A percentile compares a stretch with the other conserved stretches of the same genome.
phyloP scores from a whole-genome alignment of 1,139 yeast species.

The Debaryomyces udenii region DNA sequence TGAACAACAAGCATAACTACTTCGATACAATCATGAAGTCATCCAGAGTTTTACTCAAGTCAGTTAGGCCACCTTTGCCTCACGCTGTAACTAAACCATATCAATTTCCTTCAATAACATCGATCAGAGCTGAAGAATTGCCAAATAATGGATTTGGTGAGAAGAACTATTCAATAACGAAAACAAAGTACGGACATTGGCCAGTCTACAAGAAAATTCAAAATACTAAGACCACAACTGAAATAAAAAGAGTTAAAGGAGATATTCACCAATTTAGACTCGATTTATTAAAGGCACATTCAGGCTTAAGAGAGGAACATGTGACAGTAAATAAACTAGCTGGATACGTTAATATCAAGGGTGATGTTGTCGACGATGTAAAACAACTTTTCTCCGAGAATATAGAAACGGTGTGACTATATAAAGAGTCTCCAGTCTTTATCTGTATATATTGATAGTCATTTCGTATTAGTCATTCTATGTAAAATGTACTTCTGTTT shows the following conservation, averaged over 20 bases:
- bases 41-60: slow-evolving; percentile 24
- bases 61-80: slow-evolving; percentile 29
- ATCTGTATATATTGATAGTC: slow-evolving; percentile 2
- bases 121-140: slow-evolving; percentile 30
- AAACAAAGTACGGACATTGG: slow-evolving; percentile 63
- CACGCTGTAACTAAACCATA: slow-evolving; percentile 23
- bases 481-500: neutral
- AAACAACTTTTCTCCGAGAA: slow-evolving; percentile 36
- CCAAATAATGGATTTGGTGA: slow-evolving; percentile 49
- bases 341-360: slow-evolving; percentile 56
- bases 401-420: slow-evolving; percentile 10
- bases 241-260: slow-evolving; percentile 66
- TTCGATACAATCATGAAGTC: slow-evolving; percentile 29
- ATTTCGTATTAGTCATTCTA: slow-evolving; percentile 1
- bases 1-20: neutral
- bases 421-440: neutral
- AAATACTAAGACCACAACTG: slow-evolving; percentile 60
- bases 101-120: slow-evolving; percentile 31
- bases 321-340: slow-evolving; percentile 45
- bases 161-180: slow-evolving; percentile 50
- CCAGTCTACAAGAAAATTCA: slow-evolving; percentile 67
- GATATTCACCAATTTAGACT: slow-evolving; percentile 58
- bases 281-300: slow-evolving; percentile 55
- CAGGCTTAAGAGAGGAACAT: slow-evolving; percentile 44
- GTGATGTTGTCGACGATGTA: slow-evolving; percentile 53